Evolutionary conservation across 495 filamentous ascomycete genomes (phyloP).

Genomic region (Penicillium simplicissimum): DNA sequence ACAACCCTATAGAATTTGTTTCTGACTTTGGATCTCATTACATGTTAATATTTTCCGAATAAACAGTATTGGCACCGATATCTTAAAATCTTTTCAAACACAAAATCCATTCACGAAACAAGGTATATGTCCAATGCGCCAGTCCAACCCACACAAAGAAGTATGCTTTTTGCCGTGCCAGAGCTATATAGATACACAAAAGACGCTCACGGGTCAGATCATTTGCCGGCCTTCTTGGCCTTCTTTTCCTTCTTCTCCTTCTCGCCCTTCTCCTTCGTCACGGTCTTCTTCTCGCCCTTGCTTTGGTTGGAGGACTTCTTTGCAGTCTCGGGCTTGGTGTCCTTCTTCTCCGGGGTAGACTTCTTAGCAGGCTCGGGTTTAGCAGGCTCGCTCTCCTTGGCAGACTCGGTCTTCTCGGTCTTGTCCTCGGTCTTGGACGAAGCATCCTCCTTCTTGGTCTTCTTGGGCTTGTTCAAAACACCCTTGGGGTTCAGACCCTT

Average conservation of each 20-base stretch:
- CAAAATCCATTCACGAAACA: conserved; percentile 21
- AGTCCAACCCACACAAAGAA: conserved; percentile 28
- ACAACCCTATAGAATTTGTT: conserved; percentile 6
- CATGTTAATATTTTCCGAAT: not conserved
- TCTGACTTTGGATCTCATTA: not conserved
- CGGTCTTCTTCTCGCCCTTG: conserved; percentile 27
- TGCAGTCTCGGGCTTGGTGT: conserved; percentile 9
- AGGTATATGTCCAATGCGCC: conserved; percentile 36
- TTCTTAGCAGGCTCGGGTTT: conserved; percentile 9
- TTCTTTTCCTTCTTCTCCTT: conserved; percentile 34
- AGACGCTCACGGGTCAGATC: conserved; percentile 26
- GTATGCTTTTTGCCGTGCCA: conserved; percentile 38
- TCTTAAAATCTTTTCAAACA: conserved; percentile 15
- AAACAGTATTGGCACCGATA: not conserved
- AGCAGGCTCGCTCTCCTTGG: conserved; percentile 16
- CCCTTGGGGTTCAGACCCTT: conserved; percentile 69
- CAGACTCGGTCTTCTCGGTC: conserved; percentile 6
- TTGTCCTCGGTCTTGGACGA: not conserved
- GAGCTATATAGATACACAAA: conserved; percentile 32
- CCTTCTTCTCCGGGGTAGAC: conserved; percentile 18
- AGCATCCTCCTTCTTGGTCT: conserved; percentile 27
- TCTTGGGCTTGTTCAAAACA: conserved; percentile 47
- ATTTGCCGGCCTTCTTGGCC: conserved; percentile 44
- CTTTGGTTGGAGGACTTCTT: conserved; percentile 4
- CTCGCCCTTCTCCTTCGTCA: conserved; percentile 3